phyloP scores from a whole-genome alignment of 257 asterid genomes.

The Henckelia pumila region DNA sequence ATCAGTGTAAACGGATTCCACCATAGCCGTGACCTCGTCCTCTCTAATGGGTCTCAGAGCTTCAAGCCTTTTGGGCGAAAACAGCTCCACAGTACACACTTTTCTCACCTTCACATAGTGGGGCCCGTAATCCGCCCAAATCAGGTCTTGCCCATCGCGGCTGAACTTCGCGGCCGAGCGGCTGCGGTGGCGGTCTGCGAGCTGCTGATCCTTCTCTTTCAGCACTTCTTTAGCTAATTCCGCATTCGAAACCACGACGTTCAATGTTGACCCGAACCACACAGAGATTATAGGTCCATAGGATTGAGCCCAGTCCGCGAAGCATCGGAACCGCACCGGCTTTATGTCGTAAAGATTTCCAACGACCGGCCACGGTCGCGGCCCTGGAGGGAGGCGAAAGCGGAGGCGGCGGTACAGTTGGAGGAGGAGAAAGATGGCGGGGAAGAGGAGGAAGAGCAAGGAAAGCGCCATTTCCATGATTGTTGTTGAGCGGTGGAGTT shows the following conservation, averaged over 20 bases:
- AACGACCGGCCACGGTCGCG: constrained; percentile 62
- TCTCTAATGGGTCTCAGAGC: too few relatives aligned
- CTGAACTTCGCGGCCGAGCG: constrained; percentile 79
- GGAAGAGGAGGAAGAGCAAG: constrained; percentile 28
- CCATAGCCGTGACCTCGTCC: too few relatives aligned
- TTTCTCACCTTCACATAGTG: too few relatives aligned
- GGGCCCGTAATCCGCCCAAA: constrained; percentile 95
- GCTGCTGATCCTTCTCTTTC: constrained; percentile 82
- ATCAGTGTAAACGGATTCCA: too few relatives aligned
- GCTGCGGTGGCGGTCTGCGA: constrained; percentile 72
- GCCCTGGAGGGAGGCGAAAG: constrained; percentile 79
- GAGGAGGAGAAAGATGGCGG: constrained; percentile 37
- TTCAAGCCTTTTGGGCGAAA: too few relatives aligned
- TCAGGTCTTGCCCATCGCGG: constrained; percentile 70
- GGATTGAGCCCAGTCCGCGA: constrained; percentile 62
- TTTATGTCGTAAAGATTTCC: constrained; percentile 77
- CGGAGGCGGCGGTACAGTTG: constrained; percentile 54
- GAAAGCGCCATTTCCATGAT: constrained; percentile 28
- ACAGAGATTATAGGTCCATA: constrained; percentile 81
- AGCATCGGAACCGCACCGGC: constrained; percentile 84
- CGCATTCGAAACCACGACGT: constrained; percentile 55
- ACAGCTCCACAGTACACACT: too few relatives aligned
- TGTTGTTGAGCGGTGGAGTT: background rate
- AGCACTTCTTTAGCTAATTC: constrained; percentile 69
- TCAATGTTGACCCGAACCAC: constrained; percentile 71